Evolutionary conservation across 768 basidiomycete species (phyloP).

Genomic region (Rhodotorula diobovata): DNA sequence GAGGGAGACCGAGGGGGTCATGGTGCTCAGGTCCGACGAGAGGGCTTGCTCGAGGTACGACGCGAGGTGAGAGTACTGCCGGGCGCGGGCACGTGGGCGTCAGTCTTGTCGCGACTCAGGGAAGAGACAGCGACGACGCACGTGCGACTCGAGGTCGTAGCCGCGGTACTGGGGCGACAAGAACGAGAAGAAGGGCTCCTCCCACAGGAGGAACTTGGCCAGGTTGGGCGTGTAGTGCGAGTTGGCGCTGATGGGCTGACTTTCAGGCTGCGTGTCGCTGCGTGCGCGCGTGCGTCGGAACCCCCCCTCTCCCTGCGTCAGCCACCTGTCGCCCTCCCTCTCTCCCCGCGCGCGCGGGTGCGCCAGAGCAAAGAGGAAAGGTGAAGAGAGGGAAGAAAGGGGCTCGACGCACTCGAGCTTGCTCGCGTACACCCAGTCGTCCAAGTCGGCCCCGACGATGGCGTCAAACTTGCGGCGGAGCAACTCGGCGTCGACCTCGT

Average conservation of each 20-base stretch:
- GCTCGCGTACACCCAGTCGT: constrained; percentile 39
- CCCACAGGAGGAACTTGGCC: constrained; percentile 40
- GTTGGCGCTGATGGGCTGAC: constrained; percentile 31
- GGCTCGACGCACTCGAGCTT: constrained; percentile 37
- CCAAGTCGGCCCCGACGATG: constrained; percentile 36
- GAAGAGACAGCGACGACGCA: too few relatives aligned
- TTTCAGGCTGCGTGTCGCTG: constrained; percentile 40
- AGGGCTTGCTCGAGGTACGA: constrained; percentile 38
- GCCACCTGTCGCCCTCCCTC: too few relatives aligned
- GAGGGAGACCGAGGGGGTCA: constrained; percentile 23
- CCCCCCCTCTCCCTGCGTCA: too few relatives aligned
- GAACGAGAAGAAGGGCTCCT: constrained; percentile 42
- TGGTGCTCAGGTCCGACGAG: constrained; percentile 25
- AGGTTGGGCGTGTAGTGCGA: constrained; percentile 40
- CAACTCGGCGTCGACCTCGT: constrained; percentile 38
- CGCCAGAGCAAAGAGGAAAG: too few relatives aligned
- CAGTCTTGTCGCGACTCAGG: too few relatives aligned
- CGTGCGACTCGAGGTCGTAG: constrained; percentile 40
- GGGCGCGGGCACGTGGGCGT: too few relatives aligned
- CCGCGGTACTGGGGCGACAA: constrained; percentile 40
- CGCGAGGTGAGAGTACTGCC: constrained; percentile 27
- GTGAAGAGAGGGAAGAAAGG: background rate
- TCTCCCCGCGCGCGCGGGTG: too few relatives aligned
- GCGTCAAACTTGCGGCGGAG: constrained; percentile 41
- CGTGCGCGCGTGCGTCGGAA: too few relatives aligned